Evolutionary conservation across 768 basidiomycete genomes (phyloP), one percentile per base, ranked within the genome.

Genomic region (Psilocybe tampanensis): DNA sequence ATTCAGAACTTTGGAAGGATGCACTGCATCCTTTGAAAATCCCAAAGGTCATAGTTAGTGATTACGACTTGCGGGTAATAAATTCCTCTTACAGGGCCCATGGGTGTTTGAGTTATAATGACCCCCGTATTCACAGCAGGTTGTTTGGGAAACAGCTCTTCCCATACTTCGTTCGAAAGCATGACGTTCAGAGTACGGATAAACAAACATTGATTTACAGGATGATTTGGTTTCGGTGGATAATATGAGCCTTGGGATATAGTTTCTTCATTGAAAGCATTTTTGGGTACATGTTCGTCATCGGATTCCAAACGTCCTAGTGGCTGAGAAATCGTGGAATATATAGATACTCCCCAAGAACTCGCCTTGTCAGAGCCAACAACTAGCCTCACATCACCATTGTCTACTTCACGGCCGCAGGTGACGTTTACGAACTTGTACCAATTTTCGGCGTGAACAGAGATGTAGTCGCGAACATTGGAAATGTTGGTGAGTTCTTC

Each of bases 371-470:
- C 62, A 54, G 52, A 60, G 1, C 65, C 65, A 15, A 59, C 44
- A 4, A 66, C 57, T 7, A 66, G 36, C 2, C 63, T 60, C 13
- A 66, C 21, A 22, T 64, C 63, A 3, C 65, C 63, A 21, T 66
- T 66, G 23, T 54, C 36, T n/a, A 47, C 44, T 18, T 47, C 52
- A 18, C 62, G 52, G 11, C 60, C 59, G 3, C 55, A 52, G 8
- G 33, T 11, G 7, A 56, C 56, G 34, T 58, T 60, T 18, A 49
- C 54, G n/a, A 58, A 59, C 26, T 54, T 32, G 36, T 64, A 66
- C 65, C 65, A 66, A 15, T 29, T 41, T 24, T 63, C 55, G 24
- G 55, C 47, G 23, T 56, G 47, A n/a, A 26, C 24, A 6, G 47
- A 17, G 17, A 43, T 24, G n/a, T 56, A 44, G 41, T 56, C 48